A percentile compares a stretch with the other conserved stretches of the same genome.
These are phyloP conservation scores for Jamesozyma hellenica DNA, from an alignment of 805 yeast species.

Conservation along the genomic window DNA sequence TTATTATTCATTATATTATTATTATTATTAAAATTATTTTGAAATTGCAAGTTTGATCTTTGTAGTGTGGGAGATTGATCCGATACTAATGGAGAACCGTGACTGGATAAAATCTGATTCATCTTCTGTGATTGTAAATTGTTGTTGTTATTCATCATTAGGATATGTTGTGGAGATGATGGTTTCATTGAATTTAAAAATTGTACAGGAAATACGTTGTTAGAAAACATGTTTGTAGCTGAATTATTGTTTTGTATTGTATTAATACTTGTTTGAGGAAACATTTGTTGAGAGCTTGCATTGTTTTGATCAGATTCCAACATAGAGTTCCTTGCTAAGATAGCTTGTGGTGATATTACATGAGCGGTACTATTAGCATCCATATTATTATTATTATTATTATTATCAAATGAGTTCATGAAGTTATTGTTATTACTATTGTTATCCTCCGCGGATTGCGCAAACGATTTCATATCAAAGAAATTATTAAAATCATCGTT, in stretches of 20 bases:
- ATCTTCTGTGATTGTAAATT: conserved; percentile 1
- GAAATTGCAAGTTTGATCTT: conserved; percentile 26
- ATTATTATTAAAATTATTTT: not conserved
- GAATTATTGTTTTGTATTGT: not conserved
- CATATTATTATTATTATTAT: not conserved
- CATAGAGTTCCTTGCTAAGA: conserved; percentile 22
- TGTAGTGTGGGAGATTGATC: conserved; percentile 17
- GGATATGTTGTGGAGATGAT: conserved; percentile 21
- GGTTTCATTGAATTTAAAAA: conserved; percentile 6
- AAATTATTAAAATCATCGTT: conserved; percentile 7
- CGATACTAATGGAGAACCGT: conserved; percentile 3
- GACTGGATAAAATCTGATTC: conserved; percentile 3
- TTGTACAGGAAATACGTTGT: conserved; percentile 1
- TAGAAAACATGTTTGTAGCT: not conserved
- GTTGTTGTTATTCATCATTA: conserved; percentile 7
- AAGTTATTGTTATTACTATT: not conserved
- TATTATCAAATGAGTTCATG: conserved; percentile 19
- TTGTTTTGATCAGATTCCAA: conserved; percentile 17
- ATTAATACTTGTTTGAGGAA: conserved; percentile 11
- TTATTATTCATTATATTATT: no score
- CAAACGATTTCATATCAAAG: conserved; percentile 6
- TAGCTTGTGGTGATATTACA: conserved; percentile 27
- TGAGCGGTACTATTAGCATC: conserved; percentile 1
- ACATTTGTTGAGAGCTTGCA: conserved; percentile 20
- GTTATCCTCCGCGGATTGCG: not conserved